Base-by-base conservation (phyloP, 306 rosid genomes). In the Hippophae tibetana region DNA sequence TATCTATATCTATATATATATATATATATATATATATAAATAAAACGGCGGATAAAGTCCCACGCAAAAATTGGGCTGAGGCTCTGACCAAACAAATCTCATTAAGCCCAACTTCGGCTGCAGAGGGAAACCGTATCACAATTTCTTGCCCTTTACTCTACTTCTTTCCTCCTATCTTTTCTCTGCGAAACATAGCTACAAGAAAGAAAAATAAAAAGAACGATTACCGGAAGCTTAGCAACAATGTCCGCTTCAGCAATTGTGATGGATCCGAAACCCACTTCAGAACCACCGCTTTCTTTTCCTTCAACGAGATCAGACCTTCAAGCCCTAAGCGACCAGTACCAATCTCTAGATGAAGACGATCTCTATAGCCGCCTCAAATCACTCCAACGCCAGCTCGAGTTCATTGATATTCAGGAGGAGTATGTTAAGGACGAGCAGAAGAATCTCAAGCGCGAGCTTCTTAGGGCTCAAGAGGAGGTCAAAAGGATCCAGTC, bases 401-500 rank as follows among this genome's bases (percentile, higher is more conserved):
- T 86, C 0, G 99, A 93, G 68, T 93, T 93, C 75, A 78, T 88
- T 47, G 97, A 93, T 67, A 93, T 93, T 40, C 95, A 93, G 67
- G 97, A 88, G 56, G 99, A 93, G 60, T 88, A 93, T 63, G 94
- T 86, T 2, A 88, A 93, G 59, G 99, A 93, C 47, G 99, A 88
- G 61, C 95, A 78, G 76, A 93, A 88, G 90, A 93, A 93, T 38
- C 79, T 93, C 54, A 93, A 88, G 82, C 97, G 99, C 31, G 99
- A 93, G 82, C 86, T 80, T 23, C 94, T 88, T 5, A 93, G 99
- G 7, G 95, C 97, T 1, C 97, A 93, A 70, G 99, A 93, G 41
- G 99, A 93, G 77, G 97, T 93, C 10, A 93, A 93, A 70, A 67
- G 99, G 88, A 88, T 93, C 67, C 99, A 93, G 58, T 93, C 99